Base-by-base conservation (phyloP, 768 basidiomycete genomes). In the Psilocybe sp. region DNA sequence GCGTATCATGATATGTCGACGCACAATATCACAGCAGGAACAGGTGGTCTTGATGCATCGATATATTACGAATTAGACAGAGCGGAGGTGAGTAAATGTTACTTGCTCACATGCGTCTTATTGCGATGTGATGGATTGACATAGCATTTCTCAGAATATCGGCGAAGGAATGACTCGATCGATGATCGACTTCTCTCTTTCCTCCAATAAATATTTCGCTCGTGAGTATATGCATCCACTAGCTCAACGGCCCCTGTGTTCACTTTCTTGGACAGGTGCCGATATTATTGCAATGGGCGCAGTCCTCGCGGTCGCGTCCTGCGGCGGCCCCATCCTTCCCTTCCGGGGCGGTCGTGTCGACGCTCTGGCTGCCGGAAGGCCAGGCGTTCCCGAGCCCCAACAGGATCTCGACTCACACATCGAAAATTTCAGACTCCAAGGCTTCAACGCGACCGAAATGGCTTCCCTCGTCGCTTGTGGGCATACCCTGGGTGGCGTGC, bases 381-480 rank as follows among this genome's bases (percentile, higher is more conserved):
- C 47, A 5, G 74, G 74, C 12, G 70, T 73, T 3, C 77, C 76
- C 1, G 62, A 73, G 40, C 70, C 75, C 1, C 62, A 69, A 8
- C 65, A 76, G 47, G 61, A 64, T 49, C 52, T 75, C 5, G 57
- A 64, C 13, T 68, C 66, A 0, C 69, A 70, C 50, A 68, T 58
- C 4, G 60, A 62, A 18, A 61, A 60, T 23, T 77, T 77, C 59
- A 44, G 62, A 5, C 62, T 66, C 0, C 61, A 68, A 50, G 76
- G 75, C 0, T 79, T 74, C 57, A 64, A 57, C 11, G 57, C 62
- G 19, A 55, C 64, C 20, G 73, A 76, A 41, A 76, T 76, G 75
- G 76, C 75, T 35, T 59, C 63, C 40, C 64, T 77, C 40, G 68
- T 72, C 9, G 74, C 74, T 0, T 76, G 75, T 56, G 76, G 75